phyloP scores from a whole-genome alignment of 2,329 filamentous ascomycete genomes.

The Simplicillium sp. region DNA sequence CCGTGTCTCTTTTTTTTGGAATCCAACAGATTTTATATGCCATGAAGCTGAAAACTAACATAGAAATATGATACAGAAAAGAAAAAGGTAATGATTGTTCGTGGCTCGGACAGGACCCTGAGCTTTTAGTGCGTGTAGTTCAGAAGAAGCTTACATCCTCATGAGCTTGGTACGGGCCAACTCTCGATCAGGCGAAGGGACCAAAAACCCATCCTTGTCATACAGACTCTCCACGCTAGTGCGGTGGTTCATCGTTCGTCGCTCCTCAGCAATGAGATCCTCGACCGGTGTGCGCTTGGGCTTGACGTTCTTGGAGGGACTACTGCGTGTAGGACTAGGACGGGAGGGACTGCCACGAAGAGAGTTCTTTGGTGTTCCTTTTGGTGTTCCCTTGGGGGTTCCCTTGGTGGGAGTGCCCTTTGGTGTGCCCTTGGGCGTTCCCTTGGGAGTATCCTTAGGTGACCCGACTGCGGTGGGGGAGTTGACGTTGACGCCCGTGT shows the following conservation, averaged over 20 bases:
- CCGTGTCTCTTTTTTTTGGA: too few species aligned
- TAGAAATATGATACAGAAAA: constrained; percentile 2
- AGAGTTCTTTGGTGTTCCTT: too few species aligned
- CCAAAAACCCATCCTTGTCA: constrained; percentile 35
- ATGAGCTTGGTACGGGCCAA: constrained; percentile 11
- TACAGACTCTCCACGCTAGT: constrained; percentile 32
- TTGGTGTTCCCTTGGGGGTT: too few species aligned
- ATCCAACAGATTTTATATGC: not conserved
- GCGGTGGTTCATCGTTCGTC: constrained; percentile 10
- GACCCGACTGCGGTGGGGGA: too few species aligned
- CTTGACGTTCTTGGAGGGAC: constrained; percentile 4
- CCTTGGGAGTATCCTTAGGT: too few species aligned
- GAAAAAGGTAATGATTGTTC: not conserved
- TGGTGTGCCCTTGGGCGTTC: too few species aligned
- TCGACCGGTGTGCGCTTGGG: constrained; percentile 16
- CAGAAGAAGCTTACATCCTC: constrained; percentile 14
- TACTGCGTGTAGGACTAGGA: not conserved
- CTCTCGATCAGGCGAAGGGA: constrained; percentile 28
- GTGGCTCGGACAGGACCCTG: not conserved
- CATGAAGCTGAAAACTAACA: not conserved
- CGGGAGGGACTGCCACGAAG: not conserved
- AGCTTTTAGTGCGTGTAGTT: too few species aligned
- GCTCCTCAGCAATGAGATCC: constrained; percentile 13
- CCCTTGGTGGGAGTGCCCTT: too few species aligned
- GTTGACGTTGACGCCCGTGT: too few species aligned